A percentile compares a stretch with the other conserved stretches of the same genome.
phyloP scores from a whole-genome alignment of 257 asterid genomes.

The Solanum sitiens region DNA sequence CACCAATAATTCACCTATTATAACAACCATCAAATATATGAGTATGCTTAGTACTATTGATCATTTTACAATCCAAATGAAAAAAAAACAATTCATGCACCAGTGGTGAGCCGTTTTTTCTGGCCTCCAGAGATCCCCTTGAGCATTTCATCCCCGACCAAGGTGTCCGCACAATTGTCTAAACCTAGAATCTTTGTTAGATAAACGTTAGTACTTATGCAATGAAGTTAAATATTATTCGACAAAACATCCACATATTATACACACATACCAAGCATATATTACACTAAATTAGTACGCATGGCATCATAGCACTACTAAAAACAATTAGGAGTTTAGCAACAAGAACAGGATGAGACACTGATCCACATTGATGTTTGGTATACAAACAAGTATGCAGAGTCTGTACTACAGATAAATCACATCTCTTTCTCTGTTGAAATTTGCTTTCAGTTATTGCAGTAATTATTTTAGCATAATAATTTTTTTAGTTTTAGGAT shows the following conservation, averaged over 20 bases:
- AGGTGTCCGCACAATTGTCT: slow-evolving; percentile 82
- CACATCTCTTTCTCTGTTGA: neutral
- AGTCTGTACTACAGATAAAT: neutral
- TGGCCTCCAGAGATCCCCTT: slow-evolving; percentile 98
- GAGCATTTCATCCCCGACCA: slow-evolving; percentile 94
- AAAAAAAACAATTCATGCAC: slow-evolving; percentile 20
- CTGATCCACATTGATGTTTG: neutral
- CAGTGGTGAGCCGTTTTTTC: slow-evolving; percentile 86
- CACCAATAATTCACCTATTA: slow-evolving; percentile 79
- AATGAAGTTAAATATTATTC: neutral
- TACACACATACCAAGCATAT: neutral
- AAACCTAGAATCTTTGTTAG: slow-evolving; percentile 89
- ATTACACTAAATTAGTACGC: neutral
- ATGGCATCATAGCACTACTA: neutral
- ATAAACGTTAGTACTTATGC: slow-evolving; percentile 12
- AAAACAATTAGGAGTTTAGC: neutral
- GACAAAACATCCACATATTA: neutral
- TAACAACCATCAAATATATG: slow-evolving; percentile 18
- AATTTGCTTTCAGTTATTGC: neutral
- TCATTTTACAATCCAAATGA: slow-evolving; percentile 1
- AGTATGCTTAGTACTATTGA: slow-evolving; percentile 4
- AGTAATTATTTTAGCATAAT: neutral
- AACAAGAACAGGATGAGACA: neutral
- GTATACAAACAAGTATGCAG: neutral
- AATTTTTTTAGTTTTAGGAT: neutral